Percentiles rank a stretch among this genome's conserved stretches.
Evolutionary conservation across 805 yeast species (phyloP).

Genomic region (Candida tallmaniae): DNA sequence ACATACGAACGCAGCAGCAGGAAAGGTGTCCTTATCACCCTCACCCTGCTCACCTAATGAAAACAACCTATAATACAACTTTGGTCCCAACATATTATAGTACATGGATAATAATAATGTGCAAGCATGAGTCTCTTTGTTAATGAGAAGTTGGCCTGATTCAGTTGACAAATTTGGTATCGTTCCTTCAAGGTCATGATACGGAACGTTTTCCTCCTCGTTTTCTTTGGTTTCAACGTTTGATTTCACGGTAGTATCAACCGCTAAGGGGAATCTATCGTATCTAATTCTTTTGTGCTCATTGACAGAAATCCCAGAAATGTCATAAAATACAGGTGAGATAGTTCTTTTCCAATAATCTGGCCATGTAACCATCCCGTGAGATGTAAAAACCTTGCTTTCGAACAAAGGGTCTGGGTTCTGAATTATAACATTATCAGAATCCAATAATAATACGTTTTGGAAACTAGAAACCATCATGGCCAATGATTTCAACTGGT

Average conservation of each 20-base stretch:
- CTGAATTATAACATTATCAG: slow-evolving; percentile 27
- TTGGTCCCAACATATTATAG: slow-evolving; percentile 63
- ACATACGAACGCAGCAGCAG: slow-evolving; percentile 31
- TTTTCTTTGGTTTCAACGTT: slow-evolving; percentile 7
- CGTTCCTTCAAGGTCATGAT: slow-evolving; percentile 63
- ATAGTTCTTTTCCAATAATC: slow-evolving; percentile 39
- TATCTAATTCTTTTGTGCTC: slow-evolving; percentile 24
- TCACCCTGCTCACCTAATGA: slow-evolving; percentile 48
- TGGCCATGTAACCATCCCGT: slow-evolving; percentile 41
- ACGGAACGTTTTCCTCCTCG: slow-evolving; percentile 31
- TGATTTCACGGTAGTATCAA: slow-evolving; percentile 8
- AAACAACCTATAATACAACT: slow-evolving; percentile 53
- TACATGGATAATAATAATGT: slow-evolving; percentile 57
- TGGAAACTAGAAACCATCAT: slow-evolving; percentile 31
- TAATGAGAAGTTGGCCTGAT: slow-evolving; percentile 61
- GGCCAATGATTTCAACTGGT: slow-evolving; percentile 65
- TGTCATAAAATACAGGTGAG: slow-evolving; percentile 32
- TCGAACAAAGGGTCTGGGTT: slow-evolving; percentile 29
- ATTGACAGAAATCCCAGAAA: slow-evolving; percentile 28
- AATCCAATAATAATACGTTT: slow-evolving; percentile 29
- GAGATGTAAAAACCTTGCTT: slow-evolving; percentile 22
- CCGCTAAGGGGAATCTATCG: slow-evolving; percentile 21
- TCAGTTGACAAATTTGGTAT: slow-evolving; percentile 68
- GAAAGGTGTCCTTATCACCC: slow-evolving; percentile 36
- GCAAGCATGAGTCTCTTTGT: slow-evolving; percentile 52